phyloP scores from a whole-genome alignment of 345 rosid genomes.

The Hibiscus mutabilis region DNA sequence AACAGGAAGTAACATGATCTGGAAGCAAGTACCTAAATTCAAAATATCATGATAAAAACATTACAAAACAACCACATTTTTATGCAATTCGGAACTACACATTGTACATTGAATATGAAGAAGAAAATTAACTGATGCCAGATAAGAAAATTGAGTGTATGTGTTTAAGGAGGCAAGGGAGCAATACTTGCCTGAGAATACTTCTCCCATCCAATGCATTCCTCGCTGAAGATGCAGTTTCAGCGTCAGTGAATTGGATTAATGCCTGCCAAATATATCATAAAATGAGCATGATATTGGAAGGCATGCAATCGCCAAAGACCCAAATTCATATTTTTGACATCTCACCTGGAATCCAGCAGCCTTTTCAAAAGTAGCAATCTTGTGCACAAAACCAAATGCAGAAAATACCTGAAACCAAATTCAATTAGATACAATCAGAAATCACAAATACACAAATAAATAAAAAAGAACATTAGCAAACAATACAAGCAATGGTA shows the following conservation, averaged over 20 bases:
- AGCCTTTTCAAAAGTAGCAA: constrained; percentile 95
- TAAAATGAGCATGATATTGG: constrained; percentile 12
- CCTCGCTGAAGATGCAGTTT: constrained; percentile 81
- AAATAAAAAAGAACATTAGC: neutral
- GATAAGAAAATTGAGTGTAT: neutral
- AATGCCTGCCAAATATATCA: constrained; percentile 53
- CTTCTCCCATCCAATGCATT: constrained; percentile 93
- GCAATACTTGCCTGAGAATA: constrained; percentile 57
- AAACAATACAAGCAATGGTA: constrained; percentile 25
- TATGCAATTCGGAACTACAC: neutral
- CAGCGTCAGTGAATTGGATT: constrained; percentile 85
- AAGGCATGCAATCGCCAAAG: constrained; percentile 7
- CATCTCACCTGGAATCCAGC: constrained; percentile 85
- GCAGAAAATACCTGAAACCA: constrained; percentile 89
- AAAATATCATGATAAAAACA: constrained; percentile 7
- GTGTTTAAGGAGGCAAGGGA: constrained; percentile 4
- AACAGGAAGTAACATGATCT: constrained; percentile 61
- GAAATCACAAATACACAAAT: constrained; percentile 3
- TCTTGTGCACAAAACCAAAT: constrained; percentile 95
- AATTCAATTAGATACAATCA: constrained; percentile 16
- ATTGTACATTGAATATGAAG: neutral
- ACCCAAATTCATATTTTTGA: constrained; percentile 7
- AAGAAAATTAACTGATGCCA: neutral
- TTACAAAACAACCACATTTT: neutral
- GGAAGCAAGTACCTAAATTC: constrained; percentile 79